phyloP scores from a whole-genome alignment of 129 eudicot genomes.

The Flaveria robusta region DNA sequence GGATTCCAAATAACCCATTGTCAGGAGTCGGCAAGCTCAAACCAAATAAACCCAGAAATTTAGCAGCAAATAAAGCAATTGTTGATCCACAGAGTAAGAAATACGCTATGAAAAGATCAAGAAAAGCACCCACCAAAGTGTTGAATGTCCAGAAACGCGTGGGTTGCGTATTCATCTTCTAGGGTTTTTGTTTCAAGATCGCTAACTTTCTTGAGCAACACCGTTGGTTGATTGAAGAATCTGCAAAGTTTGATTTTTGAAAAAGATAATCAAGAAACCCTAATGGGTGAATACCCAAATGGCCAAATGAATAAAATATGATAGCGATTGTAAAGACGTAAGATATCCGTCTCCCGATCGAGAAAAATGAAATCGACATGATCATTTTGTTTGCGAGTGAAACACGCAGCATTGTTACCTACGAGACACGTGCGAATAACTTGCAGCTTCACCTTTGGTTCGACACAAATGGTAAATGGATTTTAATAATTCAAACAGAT shows the following conservation, averaged over 20 bases:
- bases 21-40: conserved; percentile 67
- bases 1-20: conserved; percentile 44
- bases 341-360: not conserved
- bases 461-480: too few relatives aligned
- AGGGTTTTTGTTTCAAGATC: conserved; percentile 23
- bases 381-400: conserved; percentile 34
- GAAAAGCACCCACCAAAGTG: conserved; percentile 74
- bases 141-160: conserved; percentile 60
- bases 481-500: too few relatives aligned
- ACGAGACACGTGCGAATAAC: conserved; percentile 34
- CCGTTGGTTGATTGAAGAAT: conserved; percentile 17
- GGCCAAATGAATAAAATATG: conserved; percentile 7
- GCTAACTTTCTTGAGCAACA: conserved; percentile 5
- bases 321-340: not conserved
- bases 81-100: conserved; percentile 72
- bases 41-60: conserved; percentile 69
- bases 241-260: not conserved
- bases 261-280: conserved; percentile 22
- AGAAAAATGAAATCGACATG: not conserved
- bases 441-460: not conserved
- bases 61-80: conserved; percentile 55
- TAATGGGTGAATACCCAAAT: not conserved
- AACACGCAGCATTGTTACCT: conserved; percentile 32
- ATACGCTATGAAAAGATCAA: conserved; percentile 88
- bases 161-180: conserved; percentile 54